phyloP scores from a whole-genome alignment of 805 yeast species.

The Cyberlindnera japonica region DNA sequence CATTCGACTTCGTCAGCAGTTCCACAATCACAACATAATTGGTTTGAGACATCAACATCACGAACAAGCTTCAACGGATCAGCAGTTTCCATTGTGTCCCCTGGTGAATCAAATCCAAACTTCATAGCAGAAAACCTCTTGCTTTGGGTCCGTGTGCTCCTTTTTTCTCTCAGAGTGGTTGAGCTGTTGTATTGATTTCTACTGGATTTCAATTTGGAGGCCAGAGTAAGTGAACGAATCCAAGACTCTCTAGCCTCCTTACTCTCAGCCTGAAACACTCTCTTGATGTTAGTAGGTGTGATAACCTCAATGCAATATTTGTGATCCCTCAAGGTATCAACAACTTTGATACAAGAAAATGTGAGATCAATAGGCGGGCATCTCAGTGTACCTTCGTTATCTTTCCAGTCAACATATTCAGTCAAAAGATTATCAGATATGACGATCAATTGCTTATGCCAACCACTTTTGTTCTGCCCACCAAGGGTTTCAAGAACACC shows the following conservation, averaged over 20 bases:
- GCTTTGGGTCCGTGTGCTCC: not conserved
- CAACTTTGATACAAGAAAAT: constrained; percentile 56
- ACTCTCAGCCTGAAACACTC: constrained; percentile 70
- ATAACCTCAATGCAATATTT: constrained; percentile 70
- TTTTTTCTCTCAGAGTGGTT: not conserved
- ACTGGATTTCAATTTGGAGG: constrained; percentile 36
- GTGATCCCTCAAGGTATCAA: constrained; percentile 19
- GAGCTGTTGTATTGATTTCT: constrained; percentile 9
- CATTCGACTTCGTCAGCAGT: constrained; percentile 67
- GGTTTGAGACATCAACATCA: constrained; percentile 49
- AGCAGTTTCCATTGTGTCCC: not conserved
- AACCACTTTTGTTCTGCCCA: constrained; percentile 33
- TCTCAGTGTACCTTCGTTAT: constrained; percentile 56
- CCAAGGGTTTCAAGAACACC: constrained; percentile 16
- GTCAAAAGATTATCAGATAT: constrained; percentile 61
- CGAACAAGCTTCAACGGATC: constrained; percentile 23
- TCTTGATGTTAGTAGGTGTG: constrained; percentile 61
- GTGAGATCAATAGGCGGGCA: constrained; percentile 69
- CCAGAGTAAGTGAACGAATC: constrained; percentile 60
- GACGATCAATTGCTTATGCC: constrained; percentile 91
- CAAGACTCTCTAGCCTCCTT: constrained; percentile 66
- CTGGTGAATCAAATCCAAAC: not conserved
- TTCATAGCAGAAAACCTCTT: not conserved
- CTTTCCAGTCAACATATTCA: constrained; percentile 71
- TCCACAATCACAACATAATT: constrained; percentile 77